Percentiles rank a stretch among this genome's conserved stretches.
Conservation (phyloP, 768 basidiomycete genomes). For the Lyophyllum semitale region DNA sequence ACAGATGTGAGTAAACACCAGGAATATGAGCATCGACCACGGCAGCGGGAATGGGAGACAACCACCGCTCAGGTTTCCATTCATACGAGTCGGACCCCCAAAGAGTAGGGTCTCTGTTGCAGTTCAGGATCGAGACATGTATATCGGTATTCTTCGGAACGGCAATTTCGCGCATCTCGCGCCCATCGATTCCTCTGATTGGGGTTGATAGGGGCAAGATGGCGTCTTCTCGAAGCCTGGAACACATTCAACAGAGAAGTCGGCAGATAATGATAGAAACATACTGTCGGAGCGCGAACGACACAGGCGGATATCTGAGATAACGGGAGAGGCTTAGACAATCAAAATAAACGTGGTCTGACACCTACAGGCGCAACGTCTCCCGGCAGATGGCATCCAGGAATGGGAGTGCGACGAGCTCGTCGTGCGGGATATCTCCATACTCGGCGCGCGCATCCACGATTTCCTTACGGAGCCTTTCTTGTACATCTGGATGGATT, state of each 20-base stretch:
- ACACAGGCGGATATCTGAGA: constrained; percentile 20
- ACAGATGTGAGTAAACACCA: no score
- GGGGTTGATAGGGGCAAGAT: constrained; percentile 42
- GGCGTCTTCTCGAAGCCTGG: constrained; percentile 36
- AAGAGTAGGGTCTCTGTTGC: no score
- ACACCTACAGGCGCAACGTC: constrained; percentile 39
- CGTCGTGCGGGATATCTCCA: constrained; percentile 33
- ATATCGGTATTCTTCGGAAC: no score
- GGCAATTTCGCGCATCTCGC: no score
- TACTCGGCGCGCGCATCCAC: constrained; percentile 18
- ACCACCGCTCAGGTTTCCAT: constrained; percentile 58
- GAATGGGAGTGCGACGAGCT: no score
- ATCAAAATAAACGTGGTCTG: background rate
- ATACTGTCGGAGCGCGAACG: constrained; percentile 16
- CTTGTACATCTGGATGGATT: no score
- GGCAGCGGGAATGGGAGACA: constrained; percentile 36
- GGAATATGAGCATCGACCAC: constrained; percentile 35
- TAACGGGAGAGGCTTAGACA: background rate
- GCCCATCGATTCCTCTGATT: no score
- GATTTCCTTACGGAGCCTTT: constrained; percentile 36
- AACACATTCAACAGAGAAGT: background rate
- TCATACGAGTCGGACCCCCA: no score
- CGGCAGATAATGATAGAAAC: background rate
- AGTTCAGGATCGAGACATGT: no score
- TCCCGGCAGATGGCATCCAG: constrained; percentile 41